Percentiles rank a stretch among this genome's conserved stretches.
These are phyloP conservation scores for Candida chauliodis DNA, from an alignment of 805 yeast species.

Conservation along the genomic window DNA sequence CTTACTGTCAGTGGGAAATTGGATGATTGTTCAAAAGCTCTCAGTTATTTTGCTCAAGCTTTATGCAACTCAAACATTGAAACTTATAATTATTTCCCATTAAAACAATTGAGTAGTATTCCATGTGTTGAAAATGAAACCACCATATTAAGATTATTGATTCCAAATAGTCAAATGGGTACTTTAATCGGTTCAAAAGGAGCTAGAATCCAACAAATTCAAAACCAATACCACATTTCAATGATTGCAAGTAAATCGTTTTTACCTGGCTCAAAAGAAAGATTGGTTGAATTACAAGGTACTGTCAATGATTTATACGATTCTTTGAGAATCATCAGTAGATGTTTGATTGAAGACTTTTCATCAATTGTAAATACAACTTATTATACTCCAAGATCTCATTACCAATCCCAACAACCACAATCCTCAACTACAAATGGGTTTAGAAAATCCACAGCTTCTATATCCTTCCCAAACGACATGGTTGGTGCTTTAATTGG, in stretches of 20 bases:
- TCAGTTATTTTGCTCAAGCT: constrained; percentile 66
- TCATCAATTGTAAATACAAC: constrained; percentile 62
- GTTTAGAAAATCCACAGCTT: constrained; percentile 25
- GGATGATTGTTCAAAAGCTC: constrained; percentile 64
- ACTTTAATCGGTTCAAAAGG: constrained; percentile 86
- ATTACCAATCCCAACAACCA: constrained; percentile 7
- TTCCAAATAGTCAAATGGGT: constrained; percentile 86
- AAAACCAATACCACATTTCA: constrained; percentile 63
- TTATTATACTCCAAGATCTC: constrained; percentile 54
- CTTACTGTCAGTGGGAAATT: constrained; percentile 74
- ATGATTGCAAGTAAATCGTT: constrained; percentile 87
- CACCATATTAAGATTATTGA: constrained; percentile 59
- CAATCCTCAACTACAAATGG: constrained; percentile 9
- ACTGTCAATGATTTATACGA: constrained; percentile 57
- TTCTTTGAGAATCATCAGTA: constrained; percentile 56
- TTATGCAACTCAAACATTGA: constrained; percentile 44
- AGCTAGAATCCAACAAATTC: constrained; percentile 71
- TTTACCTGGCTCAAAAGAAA: constrained; percentile 76
- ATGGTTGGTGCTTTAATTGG: constrained; percentile 91
- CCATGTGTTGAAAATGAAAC: constrained; percentile 51
- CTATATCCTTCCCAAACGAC: constrained; percentile 65
- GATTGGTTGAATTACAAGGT: constrained; percentile 86
- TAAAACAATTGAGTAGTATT: constrained; percentile 53
- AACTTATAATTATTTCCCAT: constrained; percentile 53
- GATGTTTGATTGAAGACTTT: constrained; percentile 72